A percentile compares a stretch with the other conserved stretches of the same genome.
Conservation (phyloP, 176 grass and related monocot species). For the Tillandsia fasciculata region DNA sequence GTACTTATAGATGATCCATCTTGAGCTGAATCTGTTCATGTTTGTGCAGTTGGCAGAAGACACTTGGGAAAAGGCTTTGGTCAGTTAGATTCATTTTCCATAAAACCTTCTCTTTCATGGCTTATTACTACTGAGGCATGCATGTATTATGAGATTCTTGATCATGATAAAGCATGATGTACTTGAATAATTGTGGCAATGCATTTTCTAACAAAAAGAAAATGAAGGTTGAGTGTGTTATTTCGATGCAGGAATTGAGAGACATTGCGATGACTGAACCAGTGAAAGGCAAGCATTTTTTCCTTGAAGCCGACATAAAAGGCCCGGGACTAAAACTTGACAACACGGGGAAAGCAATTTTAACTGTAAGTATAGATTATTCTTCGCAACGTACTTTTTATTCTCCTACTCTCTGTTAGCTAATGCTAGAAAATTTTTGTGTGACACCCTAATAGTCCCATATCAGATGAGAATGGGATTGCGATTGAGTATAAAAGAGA, state of each 20-base stretch:
- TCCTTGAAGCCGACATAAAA: slow-evolving; percentile 87
- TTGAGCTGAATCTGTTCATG: slow-evolving; percentile 18
- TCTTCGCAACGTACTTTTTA: too few relatives aligned
- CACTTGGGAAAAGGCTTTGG: slow-evolving; percentile 69
- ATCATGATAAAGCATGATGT: not conserved
- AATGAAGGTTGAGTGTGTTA: not conserved
- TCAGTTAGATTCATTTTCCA: slow-evolving; percentile 32
- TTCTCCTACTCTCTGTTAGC: too few relatives aligned
- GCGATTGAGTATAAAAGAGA: too few relatives aligned
- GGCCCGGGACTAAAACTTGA: slow-evolving; percentile 92
- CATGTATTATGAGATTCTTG: not conserved
- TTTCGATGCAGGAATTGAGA: slow-evolving; percentile 62
- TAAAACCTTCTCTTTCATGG: not conserved
- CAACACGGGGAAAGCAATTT: slow-evolving; percentile 78
- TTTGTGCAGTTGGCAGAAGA: slow-evolving; percentile 67
- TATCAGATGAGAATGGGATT: too few relatives aligned
- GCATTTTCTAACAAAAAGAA: not conserved
- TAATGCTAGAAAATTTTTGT: too few relatives aligned
- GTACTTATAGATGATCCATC: not conserved
- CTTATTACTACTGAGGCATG: not conserved
- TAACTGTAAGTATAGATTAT: slow-evolving; percentile 56
- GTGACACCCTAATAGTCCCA: too few relatives aligned
- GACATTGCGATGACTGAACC: slow-evolving; percentile 43
- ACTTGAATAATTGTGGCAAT: not conserved
- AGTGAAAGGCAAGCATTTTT: slow-evolving; percentile 90